Evolutionary conservation across 2,329 filamentous ascomycete species (phyloP), one percentile per base, ranked within the genome.

Genomic region (Sporothrix humicola): DNA sequence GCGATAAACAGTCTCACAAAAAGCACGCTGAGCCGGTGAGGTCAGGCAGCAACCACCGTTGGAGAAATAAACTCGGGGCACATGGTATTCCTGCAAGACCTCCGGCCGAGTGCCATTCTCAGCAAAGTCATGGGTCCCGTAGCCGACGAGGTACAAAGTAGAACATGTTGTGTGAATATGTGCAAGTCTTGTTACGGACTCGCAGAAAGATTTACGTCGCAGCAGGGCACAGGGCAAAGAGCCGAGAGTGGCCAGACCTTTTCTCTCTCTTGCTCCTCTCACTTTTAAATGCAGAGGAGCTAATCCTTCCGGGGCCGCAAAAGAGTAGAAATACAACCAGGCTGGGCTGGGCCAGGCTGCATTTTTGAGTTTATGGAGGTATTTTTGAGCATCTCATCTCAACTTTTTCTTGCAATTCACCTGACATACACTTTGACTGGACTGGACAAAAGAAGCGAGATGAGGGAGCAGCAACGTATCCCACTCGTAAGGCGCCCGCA

Each of bases 221-320:
- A 23, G 17, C 13, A n/a, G n/a, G 7, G 10, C 44, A n/a, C 31
- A 65, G 37, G 59, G 59, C 37, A 65, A 44, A 46, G 17, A 23
- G 59, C 37, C 59, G 59, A 46, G 8, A 46, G 37, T 65, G 59
- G 59, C n/a, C 37, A 46, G 59, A 46, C 9, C 8, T 42, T 61
- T 44, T 20, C 31, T 20, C 17, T 50, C 17, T 20, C 8, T 17
- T 17, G 42, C 15, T 50, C 48, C 15, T n/a, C 15, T 31, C 15
- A n/a, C 26, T 17, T 9, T 5, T 15, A 37, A 9, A 42, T 37
- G 37, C 31, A 65, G 37, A 37, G 59, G 46, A 46, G 37, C n/a
- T n/a, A 65, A 65, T 65, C 59, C 59, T 65, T 65, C 17, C 31
- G 37, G 31, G 59, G n/a, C 13, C 58, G 31, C 17, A 63, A 20